A percentile compares a stretch with the other conserved stretches of the same genome.
Evolutionary conservation across 768 basidiomycete genomes (phyloP).

Genomic region (Phaeotremella skinneri): DNA sequence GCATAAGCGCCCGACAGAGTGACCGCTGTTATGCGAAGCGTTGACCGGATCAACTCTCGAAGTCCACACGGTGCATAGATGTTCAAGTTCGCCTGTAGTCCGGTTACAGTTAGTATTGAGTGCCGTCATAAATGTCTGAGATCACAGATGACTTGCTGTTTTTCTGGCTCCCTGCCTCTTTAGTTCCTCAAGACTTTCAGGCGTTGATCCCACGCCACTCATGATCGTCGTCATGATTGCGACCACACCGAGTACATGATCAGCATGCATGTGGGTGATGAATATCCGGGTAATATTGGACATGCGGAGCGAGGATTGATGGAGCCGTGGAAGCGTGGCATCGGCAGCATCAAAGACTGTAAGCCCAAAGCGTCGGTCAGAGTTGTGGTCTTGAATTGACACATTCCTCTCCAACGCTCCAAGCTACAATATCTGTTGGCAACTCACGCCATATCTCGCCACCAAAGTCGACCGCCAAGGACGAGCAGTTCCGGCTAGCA

Average conservation of each 20-base stretch:
- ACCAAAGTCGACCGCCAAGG: conserved; percentile 46
- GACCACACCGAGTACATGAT: conserved; percentile 46
- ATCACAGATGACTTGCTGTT: conserved; percentile 10
- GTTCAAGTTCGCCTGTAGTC: conserved; percentile 35
- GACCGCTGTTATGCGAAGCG: conserved; percentile 29
- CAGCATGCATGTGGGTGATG: conserved; percentile 50
- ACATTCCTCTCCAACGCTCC: conserved; percentile 1
- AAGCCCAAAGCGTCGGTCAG: too few species aligned
- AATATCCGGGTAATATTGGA: conserved; percentile 47
- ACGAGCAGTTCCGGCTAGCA: conserved; percentile 47
- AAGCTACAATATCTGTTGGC: too few species aligned
- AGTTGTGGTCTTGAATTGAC: too few species aligned
- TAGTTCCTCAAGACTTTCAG: conserved; percentile 26
- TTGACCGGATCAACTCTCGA: conserved; percentile 39
- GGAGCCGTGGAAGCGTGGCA: conserved; percentile 41
- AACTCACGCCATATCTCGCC: conserved; percentile 47
- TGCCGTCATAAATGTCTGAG: neutral
- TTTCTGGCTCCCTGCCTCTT: conserved; percentile 29
- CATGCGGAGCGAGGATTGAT: conserved; percentile 42
- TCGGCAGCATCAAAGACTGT: conserved; percentile 50
- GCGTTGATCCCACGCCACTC: conserved; percentile 31
- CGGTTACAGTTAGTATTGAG: too few species aligned
- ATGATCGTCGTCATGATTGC: conserved; percentile 45
- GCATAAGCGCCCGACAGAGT: conserved; percentile 42
- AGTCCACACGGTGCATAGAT: conserved; percentile 48